Conservation (phyloP, 2,329 filamentous ascomycete genomes). For the Penicillium sp. region DNA sequence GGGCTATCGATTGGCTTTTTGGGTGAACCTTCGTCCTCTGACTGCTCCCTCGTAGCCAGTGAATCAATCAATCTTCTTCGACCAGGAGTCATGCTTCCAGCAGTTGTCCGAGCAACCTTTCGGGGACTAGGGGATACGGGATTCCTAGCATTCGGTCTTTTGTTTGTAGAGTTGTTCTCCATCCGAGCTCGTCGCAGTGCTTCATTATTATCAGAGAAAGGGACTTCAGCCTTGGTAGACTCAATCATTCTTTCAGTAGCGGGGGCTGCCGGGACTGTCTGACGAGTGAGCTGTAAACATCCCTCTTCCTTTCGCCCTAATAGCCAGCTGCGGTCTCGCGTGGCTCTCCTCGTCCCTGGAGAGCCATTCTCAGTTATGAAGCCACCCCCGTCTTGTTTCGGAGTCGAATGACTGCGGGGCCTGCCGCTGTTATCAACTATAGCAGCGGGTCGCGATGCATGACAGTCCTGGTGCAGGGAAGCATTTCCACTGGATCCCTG, state of each 20-base stretch:
- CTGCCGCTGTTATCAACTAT: background rate
- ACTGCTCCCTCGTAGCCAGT: constrained; percentile 19
- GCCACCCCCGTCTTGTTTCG: background rate
- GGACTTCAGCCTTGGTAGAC: background rate
- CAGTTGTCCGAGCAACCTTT: background rate
- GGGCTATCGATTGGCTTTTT: constrained; percentile 10
- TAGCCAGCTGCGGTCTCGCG: background rate
- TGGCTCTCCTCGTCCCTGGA: background rate
- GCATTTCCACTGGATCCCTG: constrained; percentile 3
- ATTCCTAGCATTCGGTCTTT: background rate
- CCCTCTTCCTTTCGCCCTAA: background rate
- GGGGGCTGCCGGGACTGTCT: background rate
- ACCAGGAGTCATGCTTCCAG: constrained; percentile 16
- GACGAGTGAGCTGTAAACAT: background rate
- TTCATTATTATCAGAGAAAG: background rate
- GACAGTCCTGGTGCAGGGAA: background rate
- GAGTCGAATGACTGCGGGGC: background rate
- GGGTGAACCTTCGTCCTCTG: constrained; percentile 9
- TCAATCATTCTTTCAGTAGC: background rate
- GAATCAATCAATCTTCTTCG: constrained; percentile 37
- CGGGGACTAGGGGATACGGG: background rate
- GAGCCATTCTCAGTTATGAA: background rate
- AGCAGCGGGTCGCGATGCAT: background rate
- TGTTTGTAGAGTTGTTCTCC: background rate
- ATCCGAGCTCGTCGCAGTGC: background rate